Conservation (phyloP, 75 land plant genomes). For the Adiantum capillusveneris region DNA sequence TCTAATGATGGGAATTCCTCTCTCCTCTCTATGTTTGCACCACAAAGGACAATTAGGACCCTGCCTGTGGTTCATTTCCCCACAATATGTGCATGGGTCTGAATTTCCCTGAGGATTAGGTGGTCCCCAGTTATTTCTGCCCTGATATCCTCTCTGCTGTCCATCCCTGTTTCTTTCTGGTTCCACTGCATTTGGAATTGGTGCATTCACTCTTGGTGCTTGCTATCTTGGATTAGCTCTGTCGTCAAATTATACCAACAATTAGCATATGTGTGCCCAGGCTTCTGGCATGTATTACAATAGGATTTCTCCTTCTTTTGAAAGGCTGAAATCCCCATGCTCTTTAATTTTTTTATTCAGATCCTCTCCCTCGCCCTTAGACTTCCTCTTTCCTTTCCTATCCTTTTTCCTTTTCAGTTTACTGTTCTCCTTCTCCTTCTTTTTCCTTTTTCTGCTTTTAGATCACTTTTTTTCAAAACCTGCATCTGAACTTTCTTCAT, state of each 20-base stretch:
- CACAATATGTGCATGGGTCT: background rate
- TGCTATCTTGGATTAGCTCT: background rate
- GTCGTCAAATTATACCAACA: background rate
- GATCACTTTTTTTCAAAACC: background rate
- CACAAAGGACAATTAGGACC: constrained; percentile 1
- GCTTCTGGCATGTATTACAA: background rate
- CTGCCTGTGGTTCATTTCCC: background rate
- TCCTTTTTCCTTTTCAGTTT: background rate
- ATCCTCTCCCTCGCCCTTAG: too few species aligned
- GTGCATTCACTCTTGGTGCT: background rate
- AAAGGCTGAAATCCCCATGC: background rate
- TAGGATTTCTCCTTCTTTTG: background rate
- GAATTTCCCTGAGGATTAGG: background rate
- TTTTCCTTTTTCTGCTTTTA: background rate
- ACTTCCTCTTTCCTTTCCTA: too few species aligned
- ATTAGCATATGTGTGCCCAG: background rate
- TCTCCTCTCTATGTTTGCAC: background rate
- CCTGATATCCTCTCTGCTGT: background rate
- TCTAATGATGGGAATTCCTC: too few species aligned
- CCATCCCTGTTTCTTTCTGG: background rate
- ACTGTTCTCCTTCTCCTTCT: background rate
- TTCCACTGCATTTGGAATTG: background rate
- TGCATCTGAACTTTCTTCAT: background rate
- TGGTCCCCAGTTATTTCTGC: background rate
- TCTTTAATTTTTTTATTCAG: too few species aligned